Base-by-base conservation (phyloP, 257 asterid species). In the Solanum pennellii region DNA sequence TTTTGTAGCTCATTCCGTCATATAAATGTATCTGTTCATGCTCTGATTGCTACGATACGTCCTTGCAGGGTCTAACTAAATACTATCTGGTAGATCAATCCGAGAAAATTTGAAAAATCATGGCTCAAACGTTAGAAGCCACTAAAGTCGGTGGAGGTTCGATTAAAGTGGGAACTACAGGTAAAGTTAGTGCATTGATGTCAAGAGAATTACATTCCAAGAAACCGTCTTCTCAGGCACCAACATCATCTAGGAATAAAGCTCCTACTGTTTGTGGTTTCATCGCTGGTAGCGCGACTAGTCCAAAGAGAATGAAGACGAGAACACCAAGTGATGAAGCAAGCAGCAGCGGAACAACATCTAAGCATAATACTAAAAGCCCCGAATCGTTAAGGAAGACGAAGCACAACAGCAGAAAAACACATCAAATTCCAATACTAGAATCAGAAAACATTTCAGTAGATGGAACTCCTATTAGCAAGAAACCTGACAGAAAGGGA, bases 341-440 rank as follows among this genome's bases (percentile, higher is more conserved):
- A 33, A 65, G 73, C 44, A 85, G 83, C 45, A 74, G 87, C 7
- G 59, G 39, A 13, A 60, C 66, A 60, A 41, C 42, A 12, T 74
- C 49, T 37, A 76, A 68, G 44, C 82, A 45, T 79, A 25, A 31
- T 7, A 87, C 23, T 72, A 82, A 68, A 14, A 18, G 71, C 42
- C 87, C 83, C 6, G 84, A 49, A n/a, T 56, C 35, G 0, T 18
- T 21, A 13, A 82, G 83, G n/a, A 88, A 86, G 35, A 44, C 39
- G 2, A 85, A 85, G 18, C 72, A 41, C 37, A 42, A 86, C 84
- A 27, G 29, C 23, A 83, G 84, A 52, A 62, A 83, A 21, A 59
- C 88, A 2, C 91, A 87, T 20, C 60, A 71, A 83, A 74, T 88
- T 83, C 90, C 91, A 6, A 89, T 89, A 52, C 86, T 89, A 79